phyloP scores from a whole-genome alignment of 140 eudicot species.

The Oenanthe javanica region DNA sequence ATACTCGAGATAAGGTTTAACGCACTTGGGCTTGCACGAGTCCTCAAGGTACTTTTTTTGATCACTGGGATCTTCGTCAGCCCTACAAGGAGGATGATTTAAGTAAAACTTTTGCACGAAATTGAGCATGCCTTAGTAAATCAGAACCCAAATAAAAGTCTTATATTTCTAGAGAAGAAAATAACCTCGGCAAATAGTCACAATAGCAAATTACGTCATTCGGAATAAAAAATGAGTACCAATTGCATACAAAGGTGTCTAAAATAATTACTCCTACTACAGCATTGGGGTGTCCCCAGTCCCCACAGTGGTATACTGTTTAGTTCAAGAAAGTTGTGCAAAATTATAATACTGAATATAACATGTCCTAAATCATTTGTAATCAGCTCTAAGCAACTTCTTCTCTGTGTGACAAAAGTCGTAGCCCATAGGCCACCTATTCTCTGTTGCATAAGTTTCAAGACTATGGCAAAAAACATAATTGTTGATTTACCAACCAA shows the following conservation, averaged over 20 bases:
- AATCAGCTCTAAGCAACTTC: not conserved
- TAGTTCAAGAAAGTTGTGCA: not conserved
- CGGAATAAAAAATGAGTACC: not conserved
- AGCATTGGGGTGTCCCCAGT: not conserved
- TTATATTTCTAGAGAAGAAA: not conserved
- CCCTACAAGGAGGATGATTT: slow-evolving; percentile 21
- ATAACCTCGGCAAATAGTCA: not conserved
- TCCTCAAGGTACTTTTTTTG: slow-evolving; percentile 49
- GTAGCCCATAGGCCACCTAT: too few relatives aligned
- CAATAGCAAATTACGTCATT: not conserved
- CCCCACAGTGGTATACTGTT: not conserved
- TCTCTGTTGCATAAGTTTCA: not conserved
- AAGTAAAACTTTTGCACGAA: not conserved
- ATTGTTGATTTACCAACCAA: not conserved
- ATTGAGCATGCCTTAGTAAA: not conserved
- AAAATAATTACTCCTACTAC: not conserved
- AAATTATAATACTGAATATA: too few relatives aligned
- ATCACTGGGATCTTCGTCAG: slow-evolving; percentile 51
- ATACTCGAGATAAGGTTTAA: slow-evolving; percentile 40
- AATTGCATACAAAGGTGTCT: not conserved
- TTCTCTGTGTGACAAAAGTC: not conserved
- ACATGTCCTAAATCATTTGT: not conserved
- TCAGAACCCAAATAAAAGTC: not conserved
- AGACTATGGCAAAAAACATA: not conserved
- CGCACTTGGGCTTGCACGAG: slow-evolving; percentile 52